Evolutionary conservation across 192 early-diverging fungal genomes (phyloP), one percentile per base, ranked within the genome.

Genomic region (Gonapodya prolifera): DNA sequence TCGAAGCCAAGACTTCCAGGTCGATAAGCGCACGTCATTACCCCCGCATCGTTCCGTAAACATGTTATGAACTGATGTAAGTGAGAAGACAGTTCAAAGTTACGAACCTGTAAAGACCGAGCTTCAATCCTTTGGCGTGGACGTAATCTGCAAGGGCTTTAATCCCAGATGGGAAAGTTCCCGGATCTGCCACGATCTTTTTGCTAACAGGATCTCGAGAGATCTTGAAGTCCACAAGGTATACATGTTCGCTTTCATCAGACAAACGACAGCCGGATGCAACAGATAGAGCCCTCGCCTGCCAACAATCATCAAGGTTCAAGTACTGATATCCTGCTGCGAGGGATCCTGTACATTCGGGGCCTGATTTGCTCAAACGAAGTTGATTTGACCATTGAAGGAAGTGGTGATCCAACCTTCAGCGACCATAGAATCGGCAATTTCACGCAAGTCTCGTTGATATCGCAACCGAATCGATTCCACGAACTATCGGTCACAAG

Each of bases 291-390:
- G n/a, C n/a, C n/a, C n/a, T n/a, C n/a, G n/a, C n/a, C n/a, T n/a
- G 78, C 89, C 89, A 90, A 76, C 89, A 90, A 36, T 89, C 87
- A 61, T 88, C 88, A 30, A 91, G 73, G 34, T 85, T 86, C 61
- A 91, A 77, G 71, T 87, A 87, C 32, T 84, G 75, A 77, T 91
- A 91, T 0, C 89, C 89, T 8, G 45, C 45, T 18, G 70, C 70
- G 0, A 79, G 33, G 23, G 89, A 80, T 70, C 82, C 82, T 8
- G 84, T n/a, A n/a, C n/a, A n/a, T n/a, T n/a, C n/a, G n/a, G n/a
- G n/a, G n/a, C n/a, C 85, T 34, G 80, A 77, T 8, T 8, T 8
- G 45, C 45, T 8, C 13, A 69, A 69, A n/a, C 13, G 13, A 8
- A n/a, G n/a, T n/a, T n/a, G 45, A 69, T 69, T 8, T 8, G 45